Evolutionary conservation across 352 stramenopile species (phyloP), one percentile per base, ranked within the genome.

Genomic region (Pythium angustatum): DNA sequence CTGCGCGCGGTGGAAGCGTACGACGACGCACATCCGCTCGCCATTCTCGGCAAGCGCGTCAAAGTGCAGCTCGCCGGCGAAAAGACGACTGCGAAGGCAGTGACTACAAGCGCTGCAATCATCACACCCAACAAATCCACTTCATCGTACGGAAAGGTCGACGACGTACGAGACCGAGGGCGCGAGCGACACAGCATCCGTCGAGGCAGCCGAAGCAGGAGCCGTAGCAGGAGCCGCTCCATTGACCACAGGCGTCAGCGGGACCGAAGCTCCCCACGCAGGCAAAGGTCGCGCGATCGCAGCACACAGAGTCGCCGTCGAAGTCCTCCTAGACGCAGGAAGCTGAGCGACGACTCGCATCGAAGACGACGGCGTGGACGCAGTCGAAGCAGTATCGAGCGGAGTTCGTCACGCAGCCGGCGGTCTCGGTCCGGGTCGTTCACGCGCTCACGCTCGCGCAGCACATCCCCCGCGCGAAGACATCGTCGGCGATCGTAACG

Each of bases 11-110:
- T 93, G 11, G 64, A 85, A 15, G 53, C 57, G 3, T 88, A 78
- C 31, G 41, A 64, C 9, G 61, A 66, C 8, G 61, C 69, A n/a
- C 64, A 73, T 24, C 65, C 66, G 21, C 73, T 88, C 49, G 71
- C 83, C 58, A 86, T 94, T 38, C 48, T 93, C 14, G 86, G 84
- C 3, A 90, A 93, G 69, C 53, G 71, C 14, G 81, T 92, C 36
- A 88, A 87, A 40, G 85, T 92, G 52, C 71, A 93, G 64, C 77
- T 93, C 61, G 82, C 82, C 1, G 77, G 74, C 19, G 70, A 75
- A 19, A 84, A 85, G 44, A 14, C 33, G 8, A 43, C 36, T 6
- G 14, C 36, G 11, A 43, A 43, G 36, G 6, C 15, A 43, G n/a
- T n/a, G n/a, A n/a, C n/a, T n/a, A n/a, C n/a, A n/a, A n/a, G n/a